Base-by-base conservation (phyloP, 2,329 filamentous ascomycete genomes). In the Tympanopsis confertula region DNA sequence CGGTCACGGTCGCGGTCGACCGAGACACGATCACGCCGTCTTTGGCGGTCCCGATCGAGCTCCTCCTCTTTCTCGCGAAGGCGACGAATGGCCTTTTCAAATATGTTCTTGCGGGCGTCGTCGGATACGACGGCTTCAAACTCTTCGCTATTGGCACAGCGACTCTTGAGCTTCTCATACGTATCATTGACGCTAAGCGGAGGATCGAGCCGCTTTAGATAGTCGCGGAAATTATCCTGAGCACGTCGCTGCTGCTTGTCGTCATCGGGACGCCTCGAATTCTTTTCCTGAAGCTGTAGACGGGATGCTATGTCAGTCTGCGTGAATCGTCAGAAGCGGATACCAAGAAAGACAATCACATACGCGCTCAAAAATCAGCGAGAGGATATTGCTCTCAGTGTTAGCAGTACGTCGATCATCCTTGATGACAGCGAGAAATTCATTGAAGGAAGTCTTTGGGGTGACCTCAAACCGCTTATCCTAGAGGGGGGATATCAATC, bases 381-480 rank as follows among this genome's bases (percentile, higher is more conserved):
- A 71, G 50, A 94, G 66, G 42, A 80, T 79, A 46, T 94, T 83
- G 51, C 74, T 72, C 55, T 88, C 79, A 71, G 94, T 81, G 66
- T 82, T 80, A 71, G 84, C 79, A 68, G 87, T 94, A 55, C 86
- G 86, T 53, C 78, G 77, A 69, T 96, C 87, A 68, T 79, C 78
- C 58, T 79, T 80, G 71, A 96, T 79, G 50, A 91, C 68, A 53
- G 74, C 68, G 56, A 81, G 66, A 65, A 96, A 96, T 52, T 94
- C 87, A 53, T 94, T 82, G 58, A 93, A 78, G 35, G 84, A 81
- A 50, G 88, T 95, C 52, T 84, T 82, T 45, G 82, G 71, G 47
- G 82, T 87, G 51, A 96, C 77, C 60, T 95, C 88, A 70, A 86
- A 94, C 52, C 81, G 85, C 67, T 86, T 84, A 62, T 94, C 86